Percentiles rank a stretch among this genome's conserved stretches.
Conservation (phyloP, 2,329 filamentous ascomycete species). For the Diplodia scrobiculata region DNA sequence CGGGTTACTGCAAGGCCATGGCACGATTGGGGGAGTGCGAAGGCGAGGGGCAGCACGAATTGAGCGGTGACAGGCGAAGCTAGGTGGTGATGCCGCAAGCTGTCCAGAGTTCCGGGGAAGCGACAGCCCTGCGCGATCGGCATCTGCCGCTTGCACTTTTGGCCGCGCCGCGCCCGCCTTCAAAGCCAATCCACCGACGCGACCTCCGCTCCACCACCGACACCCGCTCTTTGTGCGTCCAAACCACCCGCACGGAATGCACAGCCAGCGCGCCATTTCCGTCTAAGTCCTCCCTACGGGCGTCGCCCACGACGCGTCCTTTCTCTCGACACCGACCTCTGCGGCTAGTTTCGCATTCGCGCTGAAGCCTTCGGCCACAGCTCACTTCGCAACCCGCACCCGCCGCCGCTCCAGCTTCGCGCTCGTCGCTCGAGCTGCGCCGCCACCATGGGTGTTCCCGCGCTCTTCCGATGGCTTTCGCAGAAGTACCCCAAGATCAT, state of each 20-base stretch:
- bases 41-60: conserved; percentile 3
- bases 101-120: conserved; percentile 18
- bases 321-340: neutral
- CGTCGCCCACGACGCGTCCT: conserved; percentile 20
- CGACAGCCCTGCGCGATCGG: conserved; percentile 2
- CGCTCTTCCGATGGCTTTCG: conserved; percentile 94
- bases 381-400: neutral
- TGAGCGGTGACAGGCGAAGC: conserved; percentile 12
- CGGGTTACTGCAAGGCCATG: conserved; percentile 15
- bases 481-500: conserved; percentile 98
- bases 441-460: conserved; percentile 81
- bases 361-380: neutral
- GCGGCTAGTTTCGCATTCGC: conserved; percentile 13
- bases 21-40: conserved; percentile 1
- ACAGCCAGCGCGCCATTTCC: conserved; percentile 5
- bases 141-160: neutral
- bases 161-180: neutral
- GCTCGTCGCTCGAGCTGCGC: neutral
- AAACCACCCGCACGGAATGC: conserved; percentile 22
- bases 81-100: conserved; percentile 24
- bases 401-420: neutral
- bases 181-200: conserved; percentile 20
- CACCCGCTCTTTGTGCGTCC: conserved; percentile 11
- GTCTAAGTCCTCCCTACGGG: conserved; percentile 1
- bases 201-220: conserved; percentile 8